phyloP scores from a whole-genome alignment of 805 yeast species.

The Kodamaea sagamina region DNA sequence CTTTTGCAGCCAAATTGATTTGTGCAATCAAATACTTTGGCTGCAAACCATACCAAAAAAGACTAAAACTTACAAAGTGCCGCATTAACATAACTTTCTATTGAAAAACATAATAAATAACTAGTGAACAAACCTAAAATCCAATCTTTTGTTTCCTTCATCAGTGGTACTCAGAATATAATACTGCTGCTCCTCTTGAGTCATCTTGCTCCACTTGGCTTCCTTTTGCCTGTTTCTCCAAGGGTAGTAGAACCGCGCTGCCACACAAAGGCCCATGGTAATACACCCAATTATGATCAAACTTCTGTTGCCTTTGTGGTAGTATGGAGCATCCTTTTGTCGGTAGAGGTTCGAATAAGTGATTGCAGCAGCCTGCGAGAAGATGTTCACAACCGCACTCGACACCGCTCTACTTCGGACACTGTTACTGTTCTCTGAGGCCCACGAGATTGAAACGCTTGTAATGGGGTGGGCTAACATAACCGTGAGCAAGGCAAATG shows the following conservation, averaged over 20 bases:
- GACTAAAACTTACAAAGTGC: no score
- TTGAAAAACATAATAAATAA: no score
- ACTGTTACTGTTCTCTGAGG: conserved; percentile 61
- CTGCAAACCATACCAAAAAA: no score
- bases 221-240: conserved; percentile 48
- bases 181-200: conserved; percentile 49
- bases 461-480: conserved; percentile 48
- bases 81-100: no score
- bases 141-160: conserved; percentile 60
- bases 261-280: conserved; percentile 29
- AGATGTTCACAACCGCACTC: conserved; percentile 66
- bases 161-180: conserved; percentile 52
- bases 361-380: conserved; percentile 59
- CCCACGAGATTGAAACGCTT: conserved; percentile 62
- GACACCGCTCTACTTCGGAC: conserved; percentile 65
- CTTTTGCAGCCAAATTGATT: no score
- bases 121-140: conserved; percentile 41
- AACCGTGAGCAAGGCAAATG: conserved; percentile 40
- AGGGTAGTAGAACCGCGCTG: conserved; percentile 42
- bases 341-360: conserved; percentile 58
- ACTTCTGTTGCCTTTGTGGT: conserved; percentile 56
- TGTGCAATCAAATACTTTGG: no score
- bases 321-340: conserved; percentile 57
- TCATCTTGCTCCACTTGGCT: conserved; percentile 51
- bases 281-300: conserved; percentile 43